These are phyloP conservation scores for Ceratocystis diversiconidia DNA, from an alignment of 2,329 filamentous ascomycete genomes.

Conservation along the genomic window DNA sequence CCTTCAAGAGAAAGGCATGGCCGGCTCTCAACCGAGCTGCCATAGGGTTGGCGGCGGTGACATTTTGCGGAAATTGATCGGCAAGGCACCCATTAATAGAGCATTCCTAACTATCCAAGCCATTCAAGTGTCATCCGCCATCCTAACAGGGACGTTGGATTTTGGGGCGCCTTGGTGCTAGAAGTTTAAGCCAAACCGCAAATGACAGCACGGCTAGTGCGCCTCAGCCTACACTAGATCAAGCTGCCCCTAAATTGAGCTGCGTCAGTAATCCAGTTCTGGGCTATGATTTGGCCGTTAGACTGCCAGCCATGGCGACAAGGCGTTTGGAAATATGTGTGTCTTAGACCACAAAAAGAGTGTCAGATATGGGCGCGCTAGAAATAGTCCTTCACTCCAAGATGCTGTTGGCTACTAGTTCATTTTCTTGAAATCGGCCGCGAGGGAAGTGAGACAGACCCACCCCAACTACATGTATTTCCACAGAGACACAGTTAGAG, in stretches of 20 bases:
- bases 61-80: conserved; percentile 46
- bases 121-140: conserved; percentile 44
- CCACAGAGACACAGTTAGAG: conserved; percentile 24
- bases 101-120: conserved; percentile 38
- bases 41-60: conserved; percentile 38
- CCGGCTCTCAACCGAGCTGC: conserved; percentile 40
- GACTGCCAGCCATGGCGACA: conserved; percentile 29
- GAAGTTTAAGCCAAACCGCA: conserved; percentile 26
- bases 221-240: conserved; percentile 53
- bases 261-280: conserved; percentile 45
- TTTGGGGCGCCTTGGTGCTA: conserved; percentile 25
- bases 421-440: too few relatives aligned
- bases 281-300: conserved; percentile 41
- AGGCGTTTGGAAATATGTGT: conserved; percentile 29
- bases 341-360: conserved; percentile 32
- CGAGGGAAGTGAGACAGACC: too few relatives aligned
- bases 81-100: conserved; percentile 45
- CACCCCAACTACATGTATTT: too few relatives aligned
- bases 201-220: conserved; percentile 42
- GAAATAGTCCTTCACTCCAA: conserved; percentile 29
- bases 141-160: conserved; percentile 43
- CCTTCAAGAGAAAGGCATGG: conserved; percentile 38
- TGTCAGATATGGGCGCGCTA: conserved; percentile 31
- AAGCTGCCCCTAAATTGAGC: conserved; percentile 48
- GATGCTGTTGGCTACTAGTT: conserved; percentile 19